Percentiles rank a stretch among this genome's conserved stretches.
Conservation (phyloP, 1,284 basidiomycete species). For the Fomitopsis betulina region DNA sequence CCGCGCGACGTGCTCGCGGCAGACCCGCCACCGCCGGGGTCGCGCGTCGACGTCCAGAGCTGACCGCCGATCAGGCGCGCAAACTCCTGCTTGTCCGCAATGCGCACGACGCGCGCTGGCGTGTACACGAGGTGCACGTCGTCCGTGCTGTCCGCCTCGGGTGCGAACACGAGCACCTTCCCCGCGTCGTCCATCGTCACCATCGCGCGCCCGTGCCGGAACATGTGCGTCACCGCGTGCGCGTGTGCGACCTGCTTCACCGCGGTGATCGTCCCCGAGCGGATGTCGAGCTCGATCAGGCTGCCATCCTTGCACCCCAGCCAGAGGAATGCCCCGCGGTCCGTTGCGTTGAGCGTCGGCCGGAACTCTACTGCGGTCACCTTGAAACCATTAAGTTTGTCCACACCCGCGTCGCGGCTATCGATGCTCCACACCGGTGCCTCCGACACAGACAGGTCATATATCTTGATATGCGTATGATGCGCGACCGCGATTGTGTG, state of each 20-base stretch:
- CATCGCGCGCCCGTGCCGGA: conserved; percentile 65
- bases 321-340: conserved; percentile 63
- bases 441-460: conserved; percentile 48
- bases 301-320: conserved; percentile 87
- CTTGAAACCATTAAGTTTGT: conserved; percentile 60
- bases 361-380: conserved; percentile 78
- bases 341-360: conserved; percentile 33
- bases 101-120: conserved; percentile 61
- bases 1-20: conserved; percentile 41
- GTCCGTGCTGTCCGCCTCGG: conserved; percentile 33
- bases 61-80: conserved; percentile 66
- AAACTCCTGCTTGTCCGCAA: conserved; percentile 81
- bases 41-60: conserved; percentile 76
- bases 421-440: conserved; percentile 52
- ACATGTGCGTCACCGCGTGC: conserved; percentile 66
- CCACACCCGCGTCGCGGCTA: conserved; percentile 51
- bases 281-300: conserved; percentile 76
- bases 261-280: conserved; percentile 50
- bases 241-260: conserved; percentile 61
- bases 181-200: conserved; percentile 80
- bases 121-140: conserved; percentile 37
- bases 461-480: conserved; percentile 61
- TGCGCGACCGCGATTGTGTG: conserved; percentile 58
- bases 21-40: conserved; percentile 38
- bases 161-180: conserved; percentile 72